A percentile compares a stretch with the other conserved stretches of the same genome.
These are phyloP conservation scores for Psidium friedrichsthalianum DNA, from an alignment of 345 rosid species.

Conservation along the genomic window DNA sequence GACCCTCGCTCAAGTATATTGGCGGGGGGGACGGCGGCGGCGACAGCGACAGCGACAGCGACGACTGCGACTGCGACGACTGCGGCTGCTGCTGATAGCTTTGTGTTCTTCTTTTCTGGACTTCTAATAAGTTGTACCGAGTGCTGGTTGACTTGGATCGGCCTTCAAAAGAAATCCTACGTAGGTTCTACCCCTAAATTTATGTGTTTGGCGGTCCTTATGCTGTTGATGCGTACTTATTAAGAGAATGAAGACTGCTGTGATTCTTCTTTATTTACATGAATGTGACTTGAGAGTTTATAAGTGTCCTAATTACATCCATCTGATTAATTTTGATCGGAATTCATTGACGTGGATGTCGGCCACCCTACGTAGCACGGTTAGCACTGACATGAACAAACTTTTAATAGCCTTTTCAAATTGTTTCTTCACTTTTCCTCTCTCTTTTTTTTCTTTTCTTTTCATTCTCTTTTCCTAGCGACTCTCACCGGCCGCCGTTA, in stretches of 20 bases:
- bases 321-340: no score
- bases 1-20: background rate
- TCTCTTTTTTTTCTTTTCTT: no score
- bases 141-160: background rate
- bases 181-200: background rate
- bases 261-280: background rate
- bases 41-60: background rate
- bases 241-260: background rate
- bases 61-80: no score
- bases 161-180: background rate
- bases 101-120: background rate
- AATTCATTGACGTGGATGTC: no score
- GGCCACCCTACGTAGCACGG: no score
- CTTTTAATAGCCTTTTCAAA: no score
- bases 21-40: background rate
- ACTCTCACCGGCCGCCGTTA: no score
- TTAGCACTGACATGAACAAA: no score
- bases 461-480: no score
- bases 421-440: no score
- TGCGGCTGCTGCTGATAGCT: no score
- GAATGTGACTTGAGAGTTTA: background rate
- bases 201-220: background rate
- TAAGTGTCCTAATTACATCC: background rate
- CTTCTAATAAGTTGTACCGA: background rate
- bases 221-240: background rate